phyloP scores from a whole-genome alignment of 805 yeast species.

The Sungouiella blattae region DNA sequence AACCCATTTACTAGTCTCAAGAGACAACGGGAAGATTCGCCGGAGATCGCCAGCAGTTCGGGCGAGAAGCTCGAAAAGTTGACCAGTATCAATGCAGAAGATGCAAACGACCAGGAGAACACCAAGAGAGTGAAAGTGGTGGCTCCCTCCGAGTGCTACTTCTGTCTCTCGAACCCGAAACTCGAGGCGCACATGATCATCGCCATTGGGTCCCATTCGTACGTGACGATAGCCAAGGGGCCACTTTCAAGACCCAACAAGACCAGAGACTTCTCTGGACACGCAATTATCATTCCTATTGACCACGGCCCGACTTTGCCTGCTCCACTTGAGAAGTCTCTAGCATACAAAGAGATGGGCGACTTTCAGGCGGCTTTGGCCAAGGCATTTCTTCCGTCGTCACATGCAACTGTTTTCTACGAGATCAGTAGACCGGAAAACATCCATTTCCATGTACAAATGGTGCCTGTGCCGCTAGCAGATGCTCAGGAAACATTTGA shows the following conservation, averaged over 20 bases:
- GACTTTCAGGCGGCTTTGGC: constrained; percentile 47
- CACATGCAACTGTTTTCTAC: constrained; percentile 56
- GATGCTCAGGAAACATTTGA: constrained; percentile 35
- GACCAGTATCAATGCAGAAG: background rate
- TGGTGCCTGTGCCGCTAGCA: constrained; percentile 61
- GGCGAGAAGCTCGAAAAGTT: background rate
- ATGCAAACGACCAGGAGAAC: background rate
- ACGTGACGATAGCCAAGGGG: constrained; percentile 81
- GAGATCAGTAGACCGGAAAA: constrained; percentile 64
- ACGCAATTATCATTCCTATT: constrained; percentile 76
- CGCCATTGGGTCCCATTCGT: constrained; percentile 63
- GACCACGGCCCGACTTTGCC: constrained; percentile 54
- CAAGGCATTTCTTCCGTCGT: constrained; percentile 41
- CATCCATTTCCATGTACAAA: constrained; percentile 74
- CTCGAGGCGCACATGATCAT: constrained; percentile 78
- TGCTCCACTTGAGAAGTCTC: background rate
- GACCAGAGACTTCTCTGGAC: constrained; percentile 64
- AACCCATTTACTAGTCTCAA: constrained; percentile 22
- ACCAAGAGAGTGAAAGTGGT: background rate
- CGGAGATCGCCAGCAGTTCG: constrained; percentile 1
- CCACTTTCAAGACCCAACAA: constrained; percentile 60
- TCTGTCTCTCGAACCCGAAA: constrained; percentile 77
- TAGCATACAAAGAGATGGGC: constrained; percentile 36
- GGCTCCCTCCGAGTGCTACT: constrained; percentile 64
- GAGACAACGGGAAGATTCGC: constrained; percentile 14